phyloP scores from a whole-genome alignment of 257 asterid genomes.

The Knoxia roxburghii region DNA sequence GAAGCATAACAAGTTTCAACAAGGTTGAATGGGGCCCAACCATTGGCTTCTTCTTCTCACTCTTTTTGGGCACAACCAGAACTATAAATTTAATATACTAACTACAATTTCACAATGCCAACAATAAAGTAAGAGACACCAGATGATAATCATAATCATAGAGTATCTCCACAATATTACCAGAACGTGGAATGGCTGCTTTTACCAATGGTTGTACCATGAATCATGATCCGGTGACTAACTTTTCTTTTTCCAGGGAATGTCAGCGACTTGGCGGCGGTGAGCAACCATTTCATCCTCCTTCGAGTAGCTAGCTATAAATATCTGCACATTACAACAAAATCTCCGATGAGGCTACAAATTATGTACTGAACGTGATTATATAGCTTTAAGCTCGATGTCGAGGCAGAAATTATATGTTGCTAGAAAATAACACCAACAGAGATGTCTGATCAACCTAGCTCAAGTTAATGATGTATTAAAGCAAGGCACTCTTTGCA shows the following conservation, averaged over 20 bases:
- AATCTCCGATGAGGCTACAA: background rate
- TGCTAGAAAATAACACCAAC: too few species aligned
- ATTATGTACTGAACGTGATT: background rate
- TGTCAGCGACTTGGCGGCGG: too few species aligned
- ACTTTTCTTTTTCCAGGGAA: slow-evolving; percentile 1
- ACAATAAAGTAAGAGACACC: background rate
- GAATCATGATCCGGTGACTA: background rate
- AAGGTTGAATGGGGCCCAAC: slow-evolving; percentile 9
- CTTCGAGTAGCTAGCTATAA: slow-evolving; percentile 18
- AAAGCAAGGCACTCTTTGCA: background rate
- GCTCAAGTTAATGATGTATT: background rate
- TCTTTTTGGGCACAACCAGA: slow-evolving; percentile 6
- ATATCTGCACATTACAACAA: slow-evolving; percentile 17
- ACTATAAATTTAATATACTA: background rate
- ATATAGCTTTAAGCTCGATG: background rate
- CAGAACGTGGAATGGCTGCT: background rate
- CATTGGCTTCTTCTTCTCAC: background rate
- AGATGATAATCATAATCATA: background rate
- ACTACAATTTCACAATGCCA: slow-evolving; percentile 4
- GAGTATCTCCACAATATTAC: background rate
- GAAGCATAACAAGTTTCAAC: background rate
- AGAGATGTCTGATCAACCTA: background rate
- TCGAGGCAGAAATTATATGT: too few species aligned
- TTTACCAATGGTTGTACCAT: background rate
- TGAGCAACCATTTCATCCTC: slow-evolving; percentile 15